Evolutionary conservation across 129 eudicot species (phyloP).

Genomic region (Oenanthe sinensis): DNA sequence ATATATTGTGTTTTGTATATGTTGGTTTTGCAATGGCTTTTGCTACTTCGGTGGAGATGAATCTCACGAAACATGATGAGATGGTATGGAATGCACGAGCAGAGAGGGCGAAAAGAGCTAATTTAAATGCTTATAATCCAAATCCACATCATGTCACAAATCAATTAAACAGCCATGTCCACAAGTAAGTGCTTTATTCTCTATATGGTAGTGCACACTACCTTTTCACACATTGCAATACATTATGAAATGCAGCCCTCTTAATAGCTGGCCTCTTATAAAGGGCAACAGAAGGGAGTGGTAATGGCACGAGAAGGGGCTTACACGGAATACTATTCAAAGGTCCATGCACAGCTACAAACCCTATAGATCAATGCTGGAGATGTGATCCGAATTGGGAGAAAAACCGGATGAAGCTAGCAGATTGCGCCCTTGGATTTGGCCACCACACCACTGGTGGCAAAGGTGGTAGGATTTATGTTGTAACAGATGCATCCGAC

Average conservation of each 20-base stretch:
- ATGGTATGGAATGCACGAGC: slow-evolving; percentile 35
- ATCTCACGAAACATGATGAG: slow-evolving; percentile 1
- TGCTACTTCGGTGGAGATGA: slow-evolving; percentile 4
- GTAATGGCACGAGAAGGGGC: slow-evolving; percentile 29
- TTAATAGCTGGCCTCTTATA: not conserved
- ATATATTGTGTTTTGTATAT: slow-evolving; percentile 15
- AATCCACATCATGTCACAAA: slow-evolving; percentile 24
- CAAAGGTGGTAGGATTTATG: slow-evolving; percentile 35
- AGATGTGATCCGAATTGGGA: slow-evolving; percentile 45
- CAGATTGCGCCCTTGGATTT: slow-evolving; percentile 42
- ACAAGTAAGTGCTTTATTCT: slow-evolving; percentile 19
- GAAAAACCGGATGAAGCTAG: slow-evolving; percentile 32
- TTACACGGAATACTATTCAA: slow-evolving; percentile 8
- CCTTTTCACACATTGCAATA: not conserved
- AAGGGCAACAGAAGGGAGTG: slow-evolving; percentile 19
- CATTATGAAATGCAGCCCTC: not conserved
- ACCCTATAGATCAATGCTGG: slow-evolving; percentile 70
- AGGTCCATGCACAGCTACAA: slow-evolving; percentile 38
- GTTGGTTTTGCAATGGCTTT: slow-evolving; percentile 10
- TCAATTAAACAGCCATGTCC: slow-evolving; percentile 35
- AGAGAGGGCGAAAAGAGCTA: slow-evolving; percentile 24
- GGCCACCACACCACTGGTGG: slow-evolving; percentile 46
- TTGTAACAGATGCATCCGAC: slow-evolving; percentile 45
- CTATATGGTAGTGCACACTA: not conserved
- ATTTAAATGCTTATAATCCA: slow-evolving; percentile 28